Base-by-base conservation (phyloP, 768 basidiomycete species). In the Crepidotus variabilis region DNA sequence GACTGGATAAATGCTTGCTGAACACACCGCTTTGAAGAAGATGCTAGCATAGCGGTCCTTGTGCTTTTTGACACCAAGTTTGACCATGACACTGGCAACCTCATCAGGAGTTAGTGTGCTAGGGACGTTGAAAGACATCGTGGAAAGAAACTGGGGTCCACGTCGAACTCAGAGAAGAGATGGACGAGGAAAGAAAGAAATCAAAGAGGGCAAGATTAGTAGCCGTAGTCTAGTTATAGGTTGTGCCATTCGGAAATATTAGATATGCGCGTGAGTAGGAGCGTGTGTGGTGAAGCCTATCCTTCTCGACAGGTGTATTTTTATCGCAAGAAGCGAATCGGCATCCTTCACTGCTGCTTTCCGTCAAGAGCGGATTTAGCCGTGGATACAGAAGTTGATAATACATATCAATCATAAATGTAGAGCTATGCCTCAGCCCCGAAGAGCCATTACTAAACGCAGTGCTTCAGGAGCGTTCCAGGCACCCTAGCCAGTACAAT, bases 11-110 rank as follows among this genome's bases (percentile, higher is more conserved):
- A 16, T 14, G 50, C 10, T n/a, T 36, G 20, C 45, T 34, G 28
- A 33, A 73, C 84, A 57, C 57, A 88, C 88, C 5, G 87, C 85
- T 69, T 90, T 90, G 57, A 86, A 67, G 67, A 90, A 88, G 1
- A 84, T 66, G 34, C 72, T 75, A 50, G 85, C 82, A 55, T 76
- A 78, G 2, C 85, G 81, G 45, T 85, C 84, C 47, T 74, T 77
- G 65, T 90, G 88, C 68, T 90, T 90, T 11, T 65, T 67, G 22
- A 87, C 74, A 43, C 80, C 85, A 48, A 72, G 63, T 61, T 86
- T 74, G 57, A 90, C 75, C 69, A 89, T 76, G 51, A 68, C 67
- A 8, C 71, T 75, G 24, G 87, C 81, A 28, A 88, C 86, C 65
- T 83, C 74, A 8, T 74, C 72, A 36, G 86, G 86, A 60, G 73